These are phyloP conservation scores for Lactifluus echinatus DNA, from an alignment of 768 basidiomycete species.

Conservation along the genomic window DNA sequence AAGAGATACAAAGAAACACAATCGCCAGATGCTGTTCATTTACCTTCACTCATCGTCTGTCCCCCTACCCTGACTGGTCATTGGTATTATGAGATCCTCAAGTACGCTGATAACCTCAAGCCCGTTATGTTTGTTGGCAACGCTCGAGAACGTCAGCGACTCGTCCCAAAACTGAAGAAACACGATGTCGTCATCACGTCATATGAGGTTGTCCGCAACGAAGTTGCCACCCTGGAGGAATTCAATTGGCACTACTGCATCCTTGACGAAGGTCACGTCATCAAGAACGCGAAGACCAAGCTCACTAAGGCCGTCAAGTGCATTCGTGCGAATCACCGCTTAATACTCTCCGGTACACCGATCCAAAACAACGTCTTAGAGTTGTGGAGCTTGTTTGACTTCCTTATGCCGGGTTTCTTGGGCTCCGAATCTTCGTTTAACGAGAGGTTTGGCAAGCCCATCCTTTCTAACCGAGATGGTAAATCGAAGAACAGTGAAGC, in stretches of 20 bases:
- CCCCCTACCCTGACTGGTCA: slow-evolving; percentile 97
- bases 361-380: slow-evolving; percentile 99
- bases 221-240: slow-evolving; percentile 65
- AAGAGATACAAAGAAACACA: slow-evolving; percentile 55
- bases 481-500: slow-evolving; percentile 93
- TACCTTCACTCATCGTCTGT: slow-evolving; percentile 92
- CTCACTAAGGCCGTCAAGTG: slow-evolving; percentile 93
- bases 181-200: slow-evolving; percentile 95
- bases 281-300: slow-evolving; percentile 98
- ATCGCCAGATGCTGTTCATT: slow-evolving; percentile 69
- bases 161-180: slow-evolving; percentile 53
- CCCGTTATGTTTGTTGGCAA: slow-evolving; percentile 88
- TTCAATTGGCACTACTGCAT: slow-evolving; percentile 92
- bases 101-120: slow-evolving; percentile 77
- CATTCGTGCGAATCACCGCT: slow-evolving; percentile 82
- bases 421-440: slow-evolving; percentile 94
- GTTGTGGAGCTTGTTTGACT: slow-evolving; percentile 97
- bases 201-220: slow-evolving; percentile 96
- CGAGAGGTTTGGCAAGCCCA: slow-evolving; percentile 93
- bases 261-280: slow-evolving; percentile 96
- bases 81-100: slow-evolving; percentile 97
- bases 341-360: slow-evolving; percentile 94
- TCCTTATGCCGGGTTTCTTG: slow-evolving; percentile 98
- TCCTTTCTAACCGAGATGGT: slow-evolving; percentile 88
- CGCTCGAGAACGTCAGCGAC: slow-evolving; percentile 64